A percentile compares a stretch with the other conserved stretches of the same genome.
These are phyloP conservation scores for Marasmius oreades DNA, from an alignment of 1,284 basidiomycete species.

Conservation along the genomic window DNA sequence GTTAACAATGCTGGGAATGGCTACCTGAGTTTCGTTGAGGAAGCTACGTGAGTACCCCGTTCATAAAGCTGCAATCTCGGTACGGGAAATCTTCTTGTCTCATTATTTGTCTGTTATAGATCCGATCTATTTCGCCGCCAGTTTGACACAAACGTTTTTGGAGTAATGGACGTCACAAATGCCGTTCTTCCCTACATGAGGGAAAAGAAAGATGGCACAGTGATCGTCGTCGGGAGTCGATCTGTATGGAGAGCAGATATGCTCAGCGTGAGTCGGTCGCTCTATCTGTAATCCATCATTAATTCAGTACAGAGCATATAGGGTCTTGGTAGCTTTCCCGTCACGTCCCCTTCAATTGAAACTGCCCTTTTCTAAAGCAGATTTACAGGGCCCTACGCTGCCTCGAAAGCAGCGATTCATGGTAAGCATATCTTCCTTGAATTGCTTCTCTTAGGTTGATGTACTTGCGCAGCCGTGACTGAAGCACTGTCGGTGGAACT, in stretches of 20 bases:
- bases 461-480: conserved; percentile 20
- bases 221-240: conserved; percentile 32
- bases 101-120: conserved; percentile 5
- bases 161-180: conserved; percentile 26
- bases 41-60: conserved; percentile 27
- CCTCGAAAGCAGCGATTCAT: conserved; percentile 33
- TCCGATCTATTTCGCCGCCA: conserved; percentile 22
- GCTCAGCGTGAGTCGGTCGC: conserved; percentile 4
- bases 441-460: background rate
- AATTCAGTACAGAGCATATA: background rate
- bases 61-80: background rate
- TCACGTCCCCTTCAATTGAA: background rate
- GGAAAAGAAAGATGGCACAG: conserved; percentile 23
- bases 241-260: conserved; percentile 26
- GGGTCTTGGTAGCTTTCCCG: background rate
- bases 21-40: conserved; percentile 25
- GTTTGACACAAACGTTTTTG: conserved; percentile 29
- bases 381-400: conserved; percentile 23
- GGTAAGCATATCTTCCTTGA: conserved; percentile 13
- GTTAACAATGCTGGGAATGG: conserved; percentile 35
- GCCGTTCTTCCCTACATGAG: conserved; percentile 31
- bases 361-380: background rate
- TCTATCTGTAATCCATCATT: background rate
- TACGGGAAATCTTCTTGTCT: background rate
- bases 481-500: conserved; percentile 30